A percentile compares a stretch with the other conserved stretches of the same genome.
These are phyloP conservation scores for Solanum piurae DNA, from an alignment of 257 asterid species.

Conservation along the genomic window DNA sequence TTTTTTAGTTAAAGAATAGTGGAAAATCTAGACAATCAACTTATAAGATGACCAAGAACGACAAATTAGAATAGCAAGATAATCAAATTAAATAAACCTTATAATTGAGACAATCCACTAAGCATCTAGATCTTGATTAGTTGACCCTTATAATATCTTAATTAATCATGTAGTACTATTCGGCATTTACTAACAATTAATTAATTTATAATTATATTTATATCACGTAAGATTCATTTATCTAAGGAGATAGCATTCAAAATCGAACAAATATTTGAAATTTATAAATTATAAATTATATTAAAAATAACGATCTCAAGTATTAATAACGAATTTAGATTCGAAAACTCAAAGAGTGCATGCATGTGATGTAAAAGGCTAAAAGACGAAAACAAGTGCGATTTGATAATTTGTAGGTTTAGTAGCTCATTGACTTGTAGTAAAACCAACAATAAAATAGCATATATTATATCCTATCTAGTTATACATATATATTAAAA, in stretches of 20 bases:
- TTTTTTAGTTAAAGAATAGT: neutral
- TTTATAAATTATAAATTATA: too few species aligned
- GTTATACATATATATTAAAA: too few species aligned
- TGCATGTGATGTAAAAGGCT: neutral
- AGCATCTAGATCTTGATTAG: neutral
- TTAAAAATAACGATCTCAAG: too few species aligned
- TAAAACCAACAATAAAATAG: neutral
- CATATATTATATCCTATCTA: neutral
- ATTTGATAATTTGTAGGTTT: neutral
- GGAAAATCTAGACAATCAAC: neutral
- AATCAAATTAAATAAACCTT: neutral
- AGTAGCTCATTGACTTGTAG: neutral
- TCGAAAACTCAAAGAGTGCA: neutral
- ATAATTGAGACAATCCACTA: neutral
- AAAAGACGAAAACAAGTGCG: too few species aligned
- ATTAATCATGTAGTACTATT: neutral
- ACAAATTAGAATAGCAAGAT: neutral
- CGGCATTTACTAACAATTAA: neutral
- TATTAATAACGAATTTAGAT: too few species aligned
- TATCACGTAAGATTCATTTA: too few species aligned
- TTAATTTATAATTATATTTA: neutral
- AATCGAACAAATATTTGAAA: too few species aligned
- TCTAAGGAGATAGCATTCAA: too few species aligned
- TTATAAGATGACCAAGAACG: neutral
- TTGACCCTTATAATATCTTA: neutral